These are phyloP conservation scores for Fusarium torreyae DNA, from an alignment of 2,329 filamentous ascomycete genomes.

Conservation along the genomic window DNA sequence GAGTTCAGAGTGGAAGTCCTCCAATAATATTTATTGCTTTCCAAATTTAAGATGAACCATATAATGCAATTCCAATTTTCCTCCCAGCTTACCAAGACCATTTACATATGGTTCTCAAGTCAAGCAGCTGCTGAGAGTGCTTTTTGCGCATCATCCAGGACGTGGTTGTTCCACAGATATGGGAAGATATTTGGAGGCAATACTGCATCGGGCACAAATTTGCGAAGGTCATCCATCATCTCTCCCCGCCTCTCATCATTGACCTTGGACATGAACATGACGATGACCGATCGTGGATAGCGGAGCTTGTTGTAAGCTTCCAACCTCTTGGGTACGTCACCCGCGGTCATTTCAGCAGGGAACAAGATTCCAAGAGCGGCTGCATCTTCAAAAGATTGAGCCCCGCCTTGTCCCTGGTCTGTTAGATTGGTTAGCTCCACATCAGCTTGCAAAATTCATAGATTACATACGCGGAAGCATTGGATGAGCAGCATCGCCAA, in stretches of 20 bases:
- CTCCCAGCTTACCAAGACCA: no score
- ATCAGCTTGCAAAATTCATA: no score
- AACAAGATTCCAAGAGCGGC: slow-evolving; percentile 23
- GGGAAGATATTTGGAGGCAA: background rate
- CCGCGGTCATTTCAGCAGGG: background rate
- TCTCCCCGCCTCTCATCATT: slow-evolving; percentile 10
- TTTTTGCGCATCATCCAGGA: background rate
- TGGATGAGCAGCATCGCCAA: slow-evolving; percentile 29
- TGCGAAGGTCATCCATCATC: slow-evolving; percentile 20
- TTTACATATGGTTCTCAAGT: background rate
- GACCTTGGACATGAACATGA: slow-evolving; percentile 21
- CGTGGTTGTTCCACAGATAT: background rate
- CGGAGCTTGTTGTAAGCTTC: slow-evolving; percentile 22
- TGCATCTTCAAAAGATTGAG: slow-evolving; percentile 24
- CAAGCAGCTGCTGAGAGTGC: background rate
- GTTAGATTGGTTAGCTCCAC: no score
- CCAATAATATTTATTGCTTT: no score
- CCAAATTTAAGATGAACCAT: no score
- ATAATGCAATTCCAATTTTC: no score
- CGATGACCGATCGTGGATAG: slow-evolving; percentile 4
- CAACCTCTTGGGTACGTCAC: slow-evolving; percentile 3
- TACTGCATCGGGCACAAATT: slow-evolving; percentile 11
- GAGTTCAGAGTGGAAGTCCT: no score
- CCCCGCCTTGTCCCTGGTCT: slow-evolving; percentile 33
- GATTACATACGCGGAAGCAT: slow-evolving; percentile 25